phyloP scores from a whole-genome alignment of 129 eudicot species.

The Smallanthus sonchifolius region DNA sequence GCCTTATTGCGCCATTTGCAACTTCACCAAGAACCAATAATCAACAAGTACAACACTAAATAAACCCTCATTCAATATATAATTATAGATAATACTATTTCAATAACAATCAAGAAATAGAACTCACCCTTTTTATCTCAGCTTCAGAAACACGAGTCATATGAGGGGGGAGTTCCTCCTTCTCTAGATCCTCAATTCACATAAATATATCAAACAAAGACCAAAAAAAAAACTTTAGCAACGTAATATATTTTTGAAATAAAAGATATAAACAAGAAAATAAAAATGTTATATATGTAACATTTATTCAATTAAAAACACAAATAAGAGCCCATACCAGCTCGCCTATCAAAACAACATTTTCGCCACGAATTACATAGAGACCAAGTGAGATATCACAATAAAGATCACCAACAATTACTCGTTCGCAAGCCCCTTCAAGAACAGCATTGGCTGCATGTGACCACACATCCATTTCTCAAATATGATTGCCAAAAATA shows the following conservation, averaged over 20 bases:
- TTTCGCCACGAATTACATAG: slow-evolving; percentile 38
- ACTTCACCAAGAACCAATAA: not conserved
- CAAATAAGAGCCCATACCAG: slow-evolving; percentile 18
- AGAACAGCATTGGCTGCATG: slow-evolving; percentile 37
- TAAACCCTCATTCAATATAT: not conserved
- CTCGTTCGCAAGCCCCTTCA: slow-evolving; percentile 41
- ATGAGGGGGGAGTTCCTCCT: slow-evolving; percentile 32
- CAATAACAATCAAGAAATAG: not conserved
- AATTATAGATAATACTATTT: not conserved
- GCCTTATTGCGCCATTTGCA: not conserved
- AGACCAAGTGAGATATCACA: slow-evolving; percentile 38
- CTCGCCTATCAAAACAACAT: slow-evolving; percentile 35
- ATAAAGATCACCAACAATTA: slow-evolving; percentile 34
- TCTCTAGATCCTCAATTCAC: slow-evolving; percentile 23
- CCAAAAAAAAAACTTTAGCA: not conserved
- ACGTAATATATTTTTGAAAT: not conserved
- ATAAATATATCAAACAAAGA: not conserved
- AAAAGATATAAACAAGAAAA: not conserved
- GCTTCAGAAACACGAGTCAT: slow-evolving; percentile 37
- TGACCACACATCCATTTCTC: slow-evolving; percentile 1
- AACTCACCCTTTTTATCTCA: slow-evolving; percentile 35
- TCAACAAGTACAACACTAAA: not conserved
- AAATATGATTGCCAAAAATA: not conserved
- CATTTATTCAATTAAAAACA: not conserved
- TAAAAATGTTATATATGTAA: not conserved